These are phyloP conservation scores for Santalum album DNA, from an alignment of 164 flowering plant genomes.

Conservation along the genomic window DNA sequence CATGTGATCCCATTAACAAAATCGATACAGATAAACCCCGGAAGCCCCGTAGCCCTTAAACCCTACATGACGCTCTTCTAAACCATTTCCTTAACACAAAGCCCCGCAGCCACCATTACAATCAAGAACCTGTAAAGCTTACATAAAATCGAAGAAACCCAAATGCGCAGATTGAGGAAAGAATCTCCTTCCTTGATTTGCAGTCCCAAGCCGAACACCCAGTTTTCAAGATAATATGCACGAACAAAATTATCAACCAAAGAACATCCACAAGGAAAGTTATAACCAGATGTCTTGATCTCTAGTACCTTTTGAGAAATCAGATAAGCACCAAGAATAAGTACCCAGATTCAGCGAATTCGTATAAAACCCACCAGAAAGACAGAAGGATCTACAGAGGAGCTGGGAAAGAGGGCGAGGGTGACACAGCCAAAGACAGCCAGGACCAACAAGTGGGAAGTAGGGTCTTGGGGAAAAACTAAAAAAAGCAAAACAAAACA, in stretches of 20 bases:
- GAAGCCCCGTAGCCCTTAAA: constrained; percentile 1
- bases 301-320: constrained; percentile 4
- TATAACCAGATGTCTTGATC: background rate
- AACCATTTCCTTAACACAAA: constrained; percentile 14
- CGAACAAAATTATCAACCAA: background rate
- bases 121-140: constrained; percentile 18
- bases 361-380: constrained; percentile 8
- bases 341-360: constrained; percentile 3
- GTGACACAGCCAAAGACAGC: constrained; percentile 16
- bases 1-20: constrained; percentile 17
- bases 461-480: constrained; percentile 14
- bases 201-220: constrained; percentile 5
- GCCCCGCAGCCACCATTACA: constrained; percentile 20
- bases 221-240: constrained; percentile 4
- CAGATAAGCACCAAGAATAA: constrained; percentile 3
- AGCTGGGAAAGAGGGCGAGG: constrained; percentile 5
- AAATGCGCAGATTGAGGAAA: constrained; percentile 17
- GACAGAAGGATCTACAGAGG: constrained; percentile 5
- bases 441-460: constrained; percentile 36
- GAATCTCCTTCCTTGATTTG: constrained; percentile 2
- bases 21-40: constrained; percentile 11
- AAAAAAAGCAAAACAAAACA: too few species aligned
- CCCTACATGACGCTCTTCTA: constrained; percentile 1
- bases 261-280: background rate
- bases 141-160: constrained; percentile 13